phyloP scores from a whole-genome alignment of 768 basidiomycete species.

The Psilocybe cyanescens region DNA sequence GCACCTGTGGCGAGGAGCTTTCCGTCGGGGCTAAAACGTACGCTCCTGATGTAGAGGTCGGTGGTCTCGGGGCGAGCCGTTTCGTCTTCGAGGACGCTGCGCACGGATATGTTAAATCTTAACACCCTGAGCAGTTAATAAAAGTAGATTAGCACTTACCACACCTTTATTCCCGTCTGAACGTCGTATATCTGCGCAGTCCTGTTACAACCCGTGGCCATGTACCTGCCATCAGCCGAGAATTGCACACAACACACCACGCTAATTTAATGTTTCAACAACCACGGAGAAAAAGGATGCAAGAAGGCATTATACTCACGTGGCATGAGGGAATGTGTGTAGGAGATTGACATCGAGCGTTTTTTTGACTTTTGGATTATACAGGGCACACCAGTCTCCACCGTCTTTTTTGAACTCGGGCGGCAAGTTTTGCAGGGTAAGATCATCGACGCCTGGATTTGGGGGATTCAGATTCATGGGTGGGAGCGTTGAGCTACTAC shows the following conservation, averaged over 20 bases:
- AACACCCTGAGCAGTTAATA: neutral
- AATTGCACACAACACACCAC: conserved; percentile 91
- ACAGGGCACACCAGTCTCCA: conserved; percentile 84
- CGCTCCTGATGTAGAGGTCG: conserved; percentile 92
- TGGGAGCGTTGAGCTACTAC: conserved; percentile 13
- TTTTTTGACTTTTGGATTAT: conserved; percentile 76
- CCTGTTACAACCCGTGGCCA: conserved; percentile 93
- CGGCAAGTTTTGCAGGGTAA: conserved; percentile 48
- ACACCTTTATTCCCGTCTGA: conserved; percentile 83
- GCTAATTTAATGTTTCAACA: conserved; percentile 27
- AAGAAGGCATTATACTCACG: conserved; percentile 45
- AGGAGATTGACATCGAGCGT: conserved; percentile 74
- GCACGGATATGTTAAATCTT: neutral
- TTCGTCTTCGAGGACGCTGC: conserved; percentile 80
- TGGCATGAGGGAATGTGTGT: conserved; percentile 83
- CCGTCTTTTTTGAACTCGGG: conserved; percentile 68
- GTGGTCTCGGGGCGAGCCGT: conserved; percentile 63
- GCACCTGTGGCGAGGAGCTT: conserved; percentile 93
- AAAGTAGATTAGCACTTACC: conserved; percentile 50
- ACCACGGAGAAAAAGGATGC: neutral
- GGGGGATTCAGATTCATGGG: conserved; percentile 18
- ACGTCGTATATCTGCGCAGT: conserved; percentile 96
- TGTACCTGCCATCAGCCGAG: conserved; percentile 88
- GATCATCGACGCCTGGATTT: conserved; percentile 32
- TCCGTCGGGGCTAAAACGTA: conserved; percentile 93